phyloP scores from a whole-genome alignment of 495 filamentous ascomycete species.

The Aspergillus affinis region DNA sequence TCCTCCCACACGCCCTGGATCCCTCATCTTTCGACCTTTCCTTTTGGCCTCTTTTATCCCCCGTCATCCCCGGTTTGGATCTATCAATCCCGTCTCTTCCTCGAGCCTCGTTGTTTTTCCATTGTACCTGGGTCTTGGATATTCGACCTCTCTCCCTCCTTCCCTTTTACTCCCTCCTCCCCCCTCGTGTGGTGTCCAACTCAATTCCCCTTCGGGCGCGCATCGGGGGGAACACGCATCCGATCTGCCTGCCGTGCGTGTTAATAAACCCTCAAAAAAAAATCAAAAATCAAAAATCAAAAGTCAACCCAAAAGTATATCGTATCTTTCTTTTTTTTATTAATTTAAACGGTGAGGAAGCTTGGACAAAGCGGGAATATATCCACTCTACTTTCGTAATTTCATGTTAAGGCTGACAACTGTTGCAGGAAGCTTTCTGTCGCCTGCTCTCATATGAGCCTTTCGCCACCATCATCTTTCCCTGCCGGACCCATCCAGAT shows the following conservation, averaged over 20 bases:
- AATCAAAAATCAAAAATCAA: too few species aligned
- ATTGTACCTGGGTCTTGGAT: not conserved
- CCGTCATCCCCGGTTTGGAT: not conserved
- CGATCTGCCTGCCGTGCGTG: conserved; percentile 16
- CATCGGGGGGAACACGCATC: conserved; percentile 14
- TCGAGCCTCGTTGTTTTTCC: not conserved
- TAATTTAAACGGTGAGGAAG: conserved; percentile 16
- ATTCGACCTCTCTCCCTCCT: not conserved
- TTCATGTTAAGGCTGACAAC: conserved; percentile 24
- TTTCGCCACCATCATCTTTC: conserved; percentile 1
- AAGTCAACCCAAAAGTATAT: not conserved
- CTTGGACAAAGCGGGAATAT: conserved; percentile 21
- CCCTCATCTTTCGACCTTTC: not conserved
- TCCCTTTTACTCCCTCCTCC: not conserved
- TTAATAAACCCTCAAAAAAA: not conserved
- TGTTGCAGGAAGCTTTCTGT: conserved; percentile 4
- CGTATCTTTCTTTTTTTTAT: not conserved
- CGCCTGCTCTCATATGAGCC: not conserved
- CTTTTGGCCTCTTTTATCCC: conserved; percentile 2
- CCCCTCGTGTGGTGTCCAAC: conserved; percentile 10
- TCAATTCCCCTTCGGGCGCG: conserved; percentile 9
- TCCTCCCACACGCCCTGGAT: not conserved
- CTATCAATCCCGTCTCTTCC: not conserved
- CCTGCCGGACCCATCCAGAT: conserved; percentile 1
- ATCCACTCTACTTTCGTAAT: conserved; percentile 15